phyloP scores from a whole-genome alignment of 2,329 filamentous ascomycete species.

The Dothidotthia symphoricarpi region DNA sequence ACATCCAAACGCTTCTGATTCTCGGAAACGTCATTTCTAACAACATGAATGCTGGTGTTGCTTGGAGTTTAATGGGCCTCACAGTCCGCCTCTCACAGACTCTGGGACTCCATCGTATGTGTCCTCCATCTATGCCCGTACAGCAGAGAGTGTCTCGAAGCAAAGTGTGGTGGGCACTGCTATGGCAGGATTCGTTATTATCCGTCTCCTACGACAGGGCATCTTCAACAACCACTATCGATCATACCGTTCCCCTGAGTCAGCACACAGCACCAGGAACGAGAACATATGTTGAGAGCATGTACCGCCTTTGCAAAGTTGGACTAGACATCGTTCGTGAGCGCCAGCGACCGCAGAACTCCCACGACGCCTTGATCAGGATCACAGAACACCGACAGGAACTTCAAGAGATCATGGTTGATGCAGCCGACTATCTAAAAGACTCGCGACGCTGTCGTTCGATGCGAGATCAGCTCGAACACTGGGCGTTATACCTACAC shows the following conservation, averaged over 20 bases:
- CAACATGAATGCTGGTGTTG: slow-evolving; percentile 64
- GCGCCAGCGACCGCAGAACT: slow-evolving; percentile 54
- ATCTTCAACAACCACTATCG: slow-evolving; percentile 56
- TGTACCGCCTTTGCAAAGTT: slow-evolving; percentile 56
- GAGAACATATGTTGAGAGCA: slow-evolving; percentile 58
- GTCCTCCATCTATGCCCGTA: slow-evolving; percentile 52
- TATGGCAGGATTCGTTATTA: slow-evolving; percentile 64
- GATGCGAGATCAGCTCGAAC: slow-evolving; percentile 56
- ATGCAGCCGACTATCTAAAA: slow-evolving; percentile 58
- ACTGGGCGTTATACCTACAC: slow-evolving; percentile 61
- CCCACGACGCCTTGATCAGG: slow-evolving; percentile 53
- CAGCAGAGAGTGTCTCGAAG: slow-evolving; percentile 44
- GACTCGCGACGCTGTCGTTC: slow-evolving; percentile 52
- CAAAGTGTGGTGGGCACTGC: slow-evolving; percentile 57
- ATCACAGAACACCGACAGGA: slow-evolving; percentile 59
- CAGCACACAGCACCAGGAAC: slow-evolving; percentile 49
- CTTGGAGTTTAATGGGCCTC: slow-evolving; percentile 60
- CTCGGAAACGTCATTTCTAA: slow-evolving; percentile 63
- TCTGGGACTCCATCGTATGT: slow-evolving; percentile 59
- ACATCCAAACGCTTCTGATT: slow-evolving; percentile 61
- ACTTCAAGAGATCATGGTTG: slow-evolving; percentile 57
- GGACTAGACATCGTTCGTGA: slow-evolving; percentile 61
- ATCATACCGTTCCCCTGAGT: slow-evolving; percentile 44
- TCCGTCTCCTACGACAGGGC: slow-evolving; percentile 64
- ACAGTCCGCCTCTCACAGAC: slow-evolving; percentile 61